phyloP scores from a whole-genome alignment of 2,329 filamentous ascomycete genomes.

The Botrytis byssoidea region DNA sequence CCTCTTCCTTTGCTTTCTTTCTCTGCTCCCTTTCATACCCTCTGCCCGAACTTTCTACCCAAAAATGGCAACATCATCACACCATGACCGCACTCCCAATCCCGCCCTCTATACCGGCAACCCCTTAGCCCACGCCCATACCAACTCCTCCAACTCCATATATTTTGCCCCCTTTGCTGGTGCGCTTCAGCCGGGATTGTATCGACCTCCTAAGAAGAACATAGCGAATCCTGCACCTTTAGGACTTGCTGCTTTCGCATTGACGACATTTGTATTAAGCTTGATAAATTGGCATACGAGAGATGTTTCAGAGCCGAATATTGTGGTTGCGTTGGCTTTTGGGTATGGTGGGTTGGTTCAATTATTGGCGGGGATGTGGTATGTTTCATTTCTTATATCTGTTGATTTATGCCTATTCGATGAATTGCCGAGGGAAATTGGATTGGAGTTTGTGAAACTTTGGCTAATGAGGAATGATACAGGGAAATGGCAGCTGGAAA shows the following conservation, averaged over 20 bases:
- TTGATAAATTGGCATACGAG: background rate
- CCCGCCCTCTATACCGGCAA: background rate
- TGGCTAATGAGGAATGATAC: background rate
- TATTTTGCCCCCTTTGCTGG: background rate
- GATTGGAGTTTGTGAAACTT: background rate
- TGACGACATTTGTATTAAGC: background rate
- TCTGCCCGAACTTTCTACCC: background rate
- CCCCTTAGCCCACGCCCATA: background rate
- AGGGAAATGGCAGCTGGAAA: background rate
- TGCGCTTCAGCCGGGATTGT: background rate
- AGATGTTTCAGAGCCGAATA: background rate
- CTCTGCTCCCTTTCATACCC: background rate
- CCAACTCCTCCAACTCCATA: background rate
- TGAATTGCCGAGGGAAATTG: accelerated
- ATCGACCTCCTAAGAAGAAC: background rate
- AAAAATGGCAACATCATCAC: background rate
- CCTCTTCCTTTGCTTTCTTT: background rate
- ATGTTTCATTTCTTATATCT: background rate
- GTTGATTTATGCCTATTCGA: background rate
- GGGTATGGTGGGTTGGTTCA: background rate
- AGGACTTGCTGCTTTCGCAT: background rate
- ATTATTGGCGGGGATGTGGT: background rate
- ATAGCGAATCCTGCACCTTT: background rate
- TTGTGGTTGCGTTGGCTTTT: background rate
- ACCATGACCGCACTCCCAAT: background rate